phyloP scores from a whole-genome alignment of 1,139 yeast species.

The Blastobotrys indianensis region DNA sequence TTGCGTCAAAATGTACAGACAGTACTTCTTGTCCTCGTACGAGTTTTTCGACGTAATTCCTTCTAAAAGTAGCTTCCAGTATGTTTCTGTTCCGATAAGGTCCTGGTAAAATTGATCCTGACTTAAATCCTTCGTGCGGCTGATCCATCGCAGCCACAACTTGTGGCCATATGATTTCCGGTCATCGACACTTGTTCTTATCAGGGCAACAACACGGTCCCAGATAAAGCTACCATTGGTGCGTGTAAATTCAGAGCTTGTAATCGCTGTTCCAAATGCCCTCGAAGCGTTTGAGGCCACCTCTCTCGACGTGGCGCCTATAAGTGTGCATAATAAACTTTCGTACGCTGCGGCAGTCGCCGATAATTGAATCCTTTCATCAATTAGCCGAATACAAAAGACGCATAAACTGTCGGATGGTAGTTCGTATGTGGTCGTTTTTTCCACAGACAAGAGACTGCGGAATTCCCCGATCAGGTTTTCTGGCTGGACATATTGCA shows the following conservation, averaged over 20 bases:
- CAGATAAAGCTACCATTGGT: conserved; percentile 5
- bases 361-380: background rate
- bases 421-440: background rate
- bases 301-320: conserved; percentile 9
- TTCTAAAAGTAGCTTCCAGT: conserved; percentile 56
- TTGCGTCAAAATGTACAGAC: conserved; percentile 60
- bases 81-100: conserved; percentile 37
- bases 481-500: background rate
- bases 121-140: conserved; percentile 15
- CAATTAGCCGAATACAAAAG: background rate
- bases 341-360: background rate
- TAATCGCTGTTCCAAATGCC: conserved; percentile 5
- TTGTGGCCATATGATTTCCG: conserved; percentile 20
- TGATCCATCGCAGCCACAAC: conserved; percentile 27
- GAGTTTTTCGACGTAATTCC: conserved; percentile 48
- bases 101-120: conserved; percentile 32
- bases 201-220: conserved; percentile 6
- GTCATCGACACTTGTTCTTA: background rate
- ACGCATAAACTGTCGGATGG: background rate
- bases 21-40: conserved; percentile 68
- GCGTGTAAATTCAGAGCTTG: conserved; percentile 3
- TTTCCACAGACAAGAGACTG: background rate
- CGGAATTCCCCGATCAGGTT: conserved; percentile 5
- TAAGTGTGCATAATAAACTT: conserved; percentile 8
- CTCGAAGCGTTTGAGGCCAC: conserved; percentile 5